Percentiles rank a stretch among this genome's conserved stretches.
phyloP scores from a whole-genome alignment of 1,284 basidiomycete species.

The Singerocomus rubriflavus region DNA sequence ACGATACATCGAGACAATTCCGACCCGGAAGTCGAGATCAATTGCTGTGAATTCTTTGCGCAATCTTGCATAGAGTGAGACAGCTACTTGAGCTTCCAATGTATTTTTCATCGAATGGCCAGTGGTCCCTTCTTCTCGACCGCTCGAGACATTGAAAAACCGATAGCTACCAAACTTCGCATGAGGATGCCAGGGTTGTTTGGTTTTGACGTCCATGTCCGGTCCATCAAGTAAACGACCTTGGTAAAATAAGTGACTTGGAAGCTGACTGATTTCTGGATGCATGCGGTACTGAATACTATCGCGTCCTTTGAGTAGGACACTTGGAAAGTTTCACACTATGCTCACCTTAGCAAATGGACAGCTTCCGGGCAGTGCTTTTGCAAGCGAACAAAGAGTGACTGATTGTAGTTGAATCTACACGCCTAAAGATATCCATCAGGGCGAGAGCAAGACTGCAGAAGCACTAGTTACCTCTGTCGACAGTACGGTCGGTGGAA shows the following conservation, averaged over 20 bases:
- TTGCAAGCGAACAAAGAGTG: constrained; percentile 92
- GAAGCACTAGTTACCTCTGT: constrained; percentile 48
- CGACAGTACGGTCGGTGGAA: constrained; percentile 96
- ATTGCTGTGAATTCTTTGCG: constrained; percentile 60
- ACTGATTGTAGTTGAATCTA: constrained; percentile 82
- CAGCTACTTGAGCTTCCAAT: constrained; percentile 75
- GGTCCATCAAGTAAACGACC: constrained; percentile 85
- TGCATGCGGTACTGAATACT: constrained; percentile 99
- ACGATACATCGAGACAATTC: constrained; percentile 94
- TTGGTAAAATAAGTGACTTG: constrained; percentile 89
- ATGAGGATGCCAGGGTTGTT: constrained; percentile 83
- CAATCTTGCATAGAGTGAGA: constrained; percentile 78
- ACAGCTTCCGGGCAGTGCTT: constrained; percentile 76
- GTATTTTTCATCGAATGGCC: constrained; percentile 80
- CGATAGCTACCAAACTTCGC: constrained; percentile 84
- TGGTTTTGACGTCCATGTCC: constrained; percentile 82
- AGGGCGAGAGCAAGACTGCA: constrained; percentile 3
- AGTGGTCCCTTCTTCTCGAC: constrained; percentile 53
- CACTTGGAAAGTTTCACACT: not conserved
- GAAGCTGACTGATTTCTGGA: constrained; percentile 89
- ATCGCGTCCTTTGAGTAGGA: constrained; percentile 11
- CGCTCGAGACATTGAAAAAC: constrained; percentile 78
- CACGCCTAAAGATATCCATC: constrained; percentile 52
- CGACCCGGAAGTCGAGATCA: constrained; percentile 78
- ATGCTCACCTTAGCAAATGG: constrained; percentile 80